Evolutionary conservation across 192 early-diverging fungal species (phyloP).

Genomic region (Ramicandelaber brevisporus): DNA sequence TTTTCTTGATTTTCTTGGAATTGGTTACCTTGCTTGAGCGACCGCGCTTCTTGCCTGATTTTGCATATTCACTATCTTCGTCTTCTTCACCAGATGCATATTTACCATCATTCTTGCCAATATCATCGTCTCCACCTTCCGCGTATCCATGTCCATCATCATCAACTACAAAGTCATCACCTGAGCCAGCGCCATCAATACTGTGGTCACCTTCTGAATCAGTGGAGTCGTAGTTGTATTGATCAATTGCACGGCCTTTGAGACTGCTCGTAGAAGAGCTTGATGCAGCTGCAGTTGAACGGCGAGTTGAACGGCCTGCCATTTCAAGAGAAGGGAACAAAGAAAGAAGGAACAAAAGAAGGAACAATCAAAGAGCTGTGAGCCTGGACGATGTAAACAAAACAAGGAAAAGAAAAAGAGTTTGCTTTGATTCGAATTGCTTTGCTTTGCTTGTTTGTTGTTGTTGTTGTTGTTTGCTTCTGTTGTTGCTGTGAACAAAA

Average conservation of each 20-base stretch:
- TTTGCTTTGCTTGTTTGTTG: neutral
- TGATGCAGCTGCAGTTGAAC: neutral
- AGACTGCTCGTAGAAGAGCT: neutral
- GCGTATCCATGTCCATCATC: constrained; percentile 2
- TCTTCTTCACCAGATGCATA: too few relatives aligned
- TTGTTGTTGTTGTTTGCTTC: constrained; percentile 1
- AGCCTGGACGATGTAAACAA: neutral
- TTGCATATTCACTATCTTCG: neutral
- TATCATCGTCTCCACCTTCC: neutral
- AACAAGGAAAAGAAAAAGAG: too few relatives aligned
- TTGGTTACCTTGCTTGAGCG: neutral
- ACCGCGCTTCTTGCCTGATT: neutral
- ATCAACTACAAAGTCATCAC: constrained; percentile 2
- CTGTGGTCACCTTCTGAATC: neutral
- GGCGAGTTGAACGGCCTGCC: neutral
- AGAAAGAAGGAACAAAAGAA: neutral
- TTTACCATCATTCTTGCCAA: neutral
- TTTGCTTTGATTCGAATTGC: too few relatives aligned
- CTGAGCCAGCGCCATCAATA: neutral
- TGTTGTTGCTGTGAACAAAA: neutral
- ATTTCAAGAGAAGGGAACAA: neutral
- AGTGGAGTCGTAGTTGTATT: constrained; percentile 1
- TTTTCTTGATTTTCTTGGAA: neutral
- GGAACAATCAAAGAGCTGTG: neutral
- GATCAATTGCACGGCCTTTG: neutral